phyloP scores from a whole-genome alignment of 1,139 yeast species.

The Zygosaccharomyces sapae region DNA sequence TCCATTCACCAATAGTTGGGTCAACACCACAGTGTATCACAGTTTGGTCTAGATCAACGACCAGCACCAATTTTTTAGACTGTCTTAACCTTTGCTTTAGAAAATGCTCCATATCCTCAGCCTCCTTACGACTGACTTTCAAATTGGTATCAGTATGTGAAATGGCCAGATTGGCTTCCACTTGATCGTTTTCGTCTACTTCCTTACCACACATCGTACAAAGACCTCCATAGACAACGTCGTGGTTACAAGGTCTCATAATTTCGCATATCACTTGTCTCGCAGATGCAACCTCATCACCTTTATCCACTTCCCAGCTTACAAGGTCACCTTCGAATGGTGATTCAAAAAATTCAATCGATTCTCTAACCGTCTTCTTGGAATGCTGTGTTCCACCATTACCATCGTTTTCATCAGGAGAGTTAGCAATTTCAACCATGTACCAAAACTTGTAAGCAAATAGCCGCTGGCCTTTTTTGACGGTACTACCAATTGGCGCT shows the following conservation, averaged over 20 bases:
- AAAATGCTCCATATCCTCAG: slow-evolving; percentile 70
- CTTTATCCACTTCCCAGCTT: slow-evolving; percentile 47
- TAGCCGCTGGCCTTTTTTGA: slow-evolving; percentile 32
- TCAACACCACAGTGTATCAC: slow-evolving; percentile 97
- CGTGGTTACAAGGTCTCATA: slow-evolving; percentile 82
- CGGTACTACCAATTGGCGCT: slow-evolving; percentile 27
- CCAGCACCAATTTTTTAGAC: slow-evolving; percentile 73
- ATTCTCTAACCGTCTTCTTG: slow-evolving; percentile 29
- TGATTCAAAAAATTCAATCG: slow-evolving; percentile 53
- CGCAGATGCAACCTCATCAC: slow-evolving; percentile 56
- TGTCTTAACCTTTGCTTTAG: slow-evolving; percentile 58
- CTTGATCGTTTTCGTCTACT: slow-evolving; percentile 77
- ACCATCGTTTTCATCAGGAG: slow-evolving; percentile 21
- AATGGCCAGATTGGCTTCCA: slow-evolving; percentile 70
- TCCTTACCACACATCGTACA: slow-evolving; percentile 92
- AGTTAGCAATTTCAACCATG: slow-evolving; percentile 32
- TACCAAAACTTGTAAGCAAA: slow-evolving; percentile 37
- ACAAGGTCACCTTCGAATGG: slow-evolving; percentile 73
- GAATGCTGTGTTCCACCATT: slow-evolving; percentile 8
- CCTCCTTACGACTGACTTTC: slow-evolving; percentile 81
- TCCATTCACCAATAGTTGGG: slow-evolving; percentile 97
- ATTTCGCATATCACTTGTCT: slow-evolving; percentile 52
- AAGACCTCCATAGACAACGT: slow-evolving; percentile 92
- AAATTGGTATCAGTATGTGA: slow-evolving; percentile 86
- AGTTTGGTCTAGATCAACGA: slow-evolving; percentile 95